These are phyloP conservation scores for Quercus engelmannii DNA, from an alignment of 306 rosid species.

Conservation along the genomic window DNA sequence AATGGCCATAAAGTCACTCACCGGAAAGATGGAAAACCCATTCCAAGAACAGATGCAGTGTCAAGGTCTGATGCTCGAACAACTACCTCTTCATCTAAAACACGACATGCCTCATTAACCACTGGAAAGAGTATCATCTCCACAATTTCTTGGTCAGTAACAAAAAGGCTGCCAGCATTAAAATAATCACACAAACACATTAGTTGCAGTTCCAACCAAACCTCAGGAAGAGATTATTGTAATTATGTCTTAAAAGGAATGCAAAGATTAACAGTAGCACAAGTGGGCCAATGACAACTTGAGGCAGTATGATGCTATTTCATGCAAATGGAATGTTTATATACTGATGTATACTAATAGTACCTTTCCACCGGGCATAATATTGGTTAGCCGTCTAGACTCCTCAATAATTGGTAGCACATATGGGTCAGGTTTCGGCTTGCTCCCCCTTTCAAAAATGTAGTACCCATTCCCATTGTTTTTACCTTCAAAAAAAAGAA, in stretches of 20 bases:
- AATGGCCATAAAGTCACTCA: constrained; percentile 12
- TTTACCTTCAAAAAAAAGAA: constrained; percentile 45
- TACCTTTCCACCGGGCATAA: constrained; percentile 84
- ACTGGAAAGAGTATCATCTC: constrained; percentile 94
- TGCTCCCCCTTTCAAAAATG: constrained; percentile 72
- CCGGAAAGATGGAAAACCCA: constrained; percentile 93
- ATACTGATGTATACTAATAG: constrained; percentile 13
- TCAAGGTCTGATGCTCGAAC: constrained; percentile 89
- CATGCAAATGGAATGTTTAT: constrained; percentile 7
- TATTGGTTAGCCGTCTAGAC: constrained; percentile 56
- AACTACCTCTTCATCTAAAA: constrained; percentile 75
- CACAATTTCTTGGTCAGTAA: constrained; percentile 83
- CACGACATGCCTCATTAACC: constrained; percentile 93
- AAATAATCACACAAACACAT: constrained; percentile 7
- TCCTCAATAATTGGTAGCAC: constrained; percentile 68
- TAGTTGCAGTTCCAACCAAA: constrained; percentile 3
- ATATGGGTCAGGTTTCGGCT: constrained; percentile 79
- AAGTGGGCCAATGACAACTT: constrained; percentile 1
- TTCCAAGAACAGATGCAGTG: constrained; percentile 89
- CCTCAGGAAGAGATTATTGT: neutral
- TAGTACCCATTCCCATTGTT: constrained; percentile 90
- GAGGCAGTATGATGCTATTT: neutral
- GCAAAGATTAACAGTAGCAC: constrained; percentile 4
- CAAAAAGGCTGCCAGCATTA: constrained; percentile 50
- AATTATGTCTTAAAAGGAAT: neutral